Evolutionary conservation across 352 stramenopile genomes (phyloP), one percentile per base, ranked within the genome.

Genomic region (Phytopythium sindhum): DNA sequence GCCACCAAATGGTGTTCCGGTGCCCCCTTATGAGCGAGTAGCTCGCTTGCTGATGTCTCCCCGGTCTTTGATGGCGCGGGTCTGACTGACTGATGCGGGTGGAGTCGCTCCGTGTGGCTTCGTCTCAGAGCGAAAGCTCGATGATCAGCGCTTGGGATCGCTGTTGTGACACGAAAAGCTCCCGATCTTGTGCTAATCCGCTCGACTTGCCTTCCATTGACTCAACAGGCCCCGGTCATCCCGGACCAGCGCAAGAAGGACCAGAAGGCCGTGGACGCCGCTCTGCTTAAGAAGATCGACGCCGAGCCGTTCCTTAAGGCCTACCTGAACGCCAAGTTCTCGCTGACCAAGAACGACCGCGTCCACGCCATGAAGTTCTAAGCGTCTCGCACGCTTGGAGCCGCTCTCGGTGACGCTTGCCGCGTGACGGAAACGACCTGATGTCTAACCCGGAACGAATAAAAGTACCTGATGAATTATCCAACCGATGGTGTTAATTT

Each of bases 291-390:
- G 81, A 87, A 89, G 72, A 71, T 96, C 50, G 87, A 91, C 60
- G 81, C 80, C 44, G 89, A 94, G 66, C 82, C 88, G 51, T 96
- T 99, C 86, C 86, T 99, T 70, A 98, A 99, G 83, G 92, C 88
- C 57, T 99, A 99, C 93, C 78, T 99, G 68, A 97, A 98, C 69
- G 95, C 95, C 54, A 98, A 97, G 74, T 99, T 99, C 86, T 96
- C 92, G 68, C 81, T 99, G 57, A 97, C 81, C 67, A 99, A 98
- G 76, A 96, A 93, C 76, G 97, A 99, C 79, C 95, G 93, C 65
- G 97, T 94, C 48, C 98, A 99, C 88, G 94, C 98, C 65, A 97
- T 99, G 84, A 96, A 98, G 78, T 99, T 99, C 81, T 99, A 99
- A 89, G 74, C 66, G 65, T 52, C 33, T 19, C 9, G 33, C 12